phyloP scores from a whole-genome alignment of 179 eudicot species.

The Beta lomatogona region DNA sequence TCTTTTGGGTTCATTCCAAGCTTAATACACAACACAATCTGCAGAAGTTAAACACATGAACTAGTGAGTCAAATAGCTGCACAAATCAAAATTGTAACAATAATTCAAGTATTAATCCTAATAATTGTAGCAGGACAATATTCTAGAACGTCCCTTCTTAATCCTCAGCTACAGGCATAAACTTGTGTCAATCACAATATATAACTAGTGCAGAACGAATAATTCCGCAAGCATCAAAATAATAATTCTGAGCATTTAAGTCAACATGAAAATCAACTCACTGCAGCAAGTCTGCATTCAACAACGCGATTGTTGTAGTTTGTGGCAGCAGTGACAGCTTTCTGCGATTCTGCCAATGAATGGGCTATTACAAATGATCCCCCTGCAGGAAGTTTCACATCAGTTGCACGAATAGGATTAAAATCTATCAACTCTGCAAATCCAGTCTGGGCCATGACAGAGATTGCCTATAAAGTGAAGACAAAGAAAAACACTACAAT shows the following conservation, averaged over 20 bases:
- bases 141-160: background rate
- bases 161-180: background rate
- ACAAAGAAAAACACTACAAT: background rate
- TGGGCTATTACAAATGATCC: constrained; percentile 95
- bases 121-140: background rate
- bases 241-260: background rate
- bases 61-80: background rate
- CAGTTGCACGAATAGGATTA: constrained; percentile 96
- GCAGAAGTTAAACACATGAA: constrained; percentile 25
- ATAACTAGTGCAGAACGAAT: background rate
- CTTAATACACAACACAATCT: constrained; percentile 85
- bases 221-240: background rate
- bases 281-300: constrained; percentile 94
- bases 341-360: constrained; percentile 94
- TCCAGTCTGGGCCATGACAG: constrained; percentile 90
- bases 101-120: background rate
- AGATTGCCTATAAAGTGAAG: constrained; percentile 66
- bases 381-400: constrained; percentile 90
- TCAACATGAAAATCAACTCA: constrained; percentile 42
- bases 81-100: background rate
- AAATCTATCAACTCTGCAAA: constrained; percentile 95
- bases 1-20: constrained; percentile 89
- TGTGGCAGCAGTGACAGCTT: constrained; percentile 97
- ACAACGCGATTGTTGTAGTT: constrained; percentile 98
- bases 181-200: background rate